These are phyloP conservation scores for Populus hybrid DNA, from an alignment of 441 rosid species.

Conservation along the genomic window DNA sequence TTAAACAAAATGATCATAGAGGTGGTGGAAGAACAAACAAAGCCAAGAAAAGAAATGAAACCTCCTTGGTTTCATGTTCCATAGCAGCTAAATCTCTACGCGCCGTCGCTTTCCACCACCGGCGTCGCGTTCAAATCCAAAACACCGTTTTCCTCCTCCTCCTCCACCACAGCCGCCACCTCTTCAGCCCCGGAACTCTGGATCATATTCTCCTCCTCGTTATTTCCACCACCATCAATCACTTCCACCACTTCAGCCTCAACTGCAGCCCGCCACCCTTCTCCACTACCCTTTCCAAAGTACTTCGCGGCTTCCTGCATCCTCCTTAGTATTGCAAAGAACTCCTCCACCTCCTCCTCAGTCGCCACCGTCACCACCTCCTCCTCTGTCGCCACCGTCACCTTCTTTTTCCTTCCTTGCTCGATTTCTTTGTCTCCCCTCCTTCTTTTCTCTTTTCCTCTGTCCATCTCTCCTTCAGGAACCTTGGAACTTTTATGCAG, in stretches of 20 bases:
- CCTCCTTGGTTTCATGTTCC: too few relatives aligned
- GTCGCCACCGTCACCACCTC: constrained; percentile 18
- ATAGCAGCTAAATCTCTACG: too few relatives aligned
- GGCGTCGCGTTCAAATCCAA: constrained; percentile 32
- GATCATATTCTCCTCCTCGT: not conserved
- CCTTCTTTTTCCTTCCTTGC: not conserved
- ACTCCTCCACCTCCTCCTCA: constrained; percentile 40
- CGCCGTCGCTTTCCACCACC: constrained; percentile 13
- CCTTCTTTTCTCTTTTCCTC: not conserved
- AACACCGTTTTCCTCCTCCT: not conserved
- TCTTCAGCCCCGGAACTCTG: not conserved
- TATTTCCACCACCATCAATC: constrained; percentile 4
- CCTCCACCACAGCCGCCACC: constrained; percentile 3
- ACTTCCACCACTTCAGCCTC: constrained; percentile 13
- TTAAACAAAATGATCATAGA: too few relatives aligned
- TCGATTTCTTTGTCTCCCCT: not conserved
- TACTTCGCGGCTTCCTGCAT: constrained; percentile 29
- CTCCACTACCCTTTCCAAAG: constrained; percentile 20
- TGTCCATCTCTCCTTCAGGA: not conserved
- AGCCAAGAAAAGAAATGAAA: too few relatives aligned
- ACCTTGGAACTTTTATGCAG: not conserved
- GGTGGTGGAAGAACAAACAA: too few relatives aligned
- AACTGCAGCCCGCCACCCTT: constrained; percentile 21
- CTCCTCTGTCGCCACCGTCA: constrained; percentile 4
- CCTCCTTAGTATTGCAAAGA: constrained; percentile 34